Base-by-base conservation (phyloP, 225 moss, liverwort and hornwort genomes). In the Neckera pumila region DNA sequence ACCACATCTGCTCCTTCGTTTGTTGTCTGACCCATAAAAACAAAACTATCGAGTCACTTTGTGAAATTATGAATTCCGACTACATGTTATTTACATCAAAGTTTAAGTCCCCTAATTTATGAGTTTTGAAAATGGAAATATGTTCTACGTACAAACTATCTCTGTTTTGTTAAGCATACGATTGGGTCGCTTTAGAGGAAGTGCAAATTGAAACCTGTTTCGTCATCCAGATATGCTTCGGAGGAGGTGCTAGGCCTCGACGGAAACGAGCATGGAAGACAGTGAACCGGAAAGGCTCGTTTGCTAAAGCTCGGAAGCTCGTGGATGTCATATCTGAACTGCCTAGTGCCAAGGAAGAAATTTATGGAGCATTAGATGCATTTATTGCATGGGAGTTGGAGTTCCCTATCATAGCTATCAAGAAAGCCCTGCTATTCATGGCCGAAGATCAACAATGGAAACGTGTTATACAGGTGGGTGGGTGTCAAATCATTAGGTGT, bases 361-460 rank as follows among this genome's bases (percentile, higher is more conserved):
- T 99, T 31, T 99, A 96, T 83, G 96, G 96, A 61, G 93, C 95
- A 60, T 85, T 99, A 65, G 99, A 99, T 91, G 93, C 96, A 43
- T 99, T 95, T 90, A 89, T 95, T 79, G 99, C 99, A n/a, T 99
- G 99, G 99, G 99, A 99, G 87, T 87, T 99, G 61, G 99, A 97
- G 83, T 99, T 99, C 84, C 99, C 99, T 76, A 91, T 99, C 27
- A 91, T 99, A 81, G 92, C 97, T 78, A 93, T 99, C 28, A 99
- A 99, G 87, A 99, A 97, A 90, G 96, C 95, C 62, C 81, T 99
- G 86, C 92, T 89, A 79, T 84, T 66, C 21, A 77, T 97, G 84
- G 93, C 89, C 47, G 93, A 89, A 51, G 85, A 87, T 51, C 80
- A 90, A 87, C 92, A 97, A 69, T 96, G 96, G 95, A 94, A 94